Percentiles rank a stretch among this genome's conserved stretches.
These are phyloP conservation scores for Fusarium sp. DNA, from an alignment of 2,329 filamentous ascomycete species.

Conservation along the genomic window DNA sequence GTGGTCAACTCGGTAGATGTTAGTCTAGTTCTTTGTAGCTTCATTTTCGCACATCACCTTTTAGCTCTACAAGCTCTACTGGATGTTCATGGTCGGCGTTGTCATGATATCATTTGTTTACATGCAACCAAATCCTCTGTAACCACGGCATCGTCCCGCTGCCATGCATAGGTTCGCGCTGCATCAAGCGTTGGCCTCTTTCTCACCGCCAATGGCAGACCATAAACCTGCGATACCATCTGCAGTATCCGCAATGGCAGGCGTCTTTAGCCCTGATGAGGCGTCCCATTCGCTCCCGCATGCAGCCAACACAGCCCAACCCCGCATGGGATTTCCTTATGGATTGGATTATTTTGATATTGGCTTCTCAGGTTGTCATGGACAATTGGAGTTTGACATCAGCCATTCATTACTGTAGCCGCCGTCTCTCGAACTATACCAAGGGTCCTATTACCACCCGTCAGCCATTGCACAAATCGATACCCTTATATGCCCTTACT, in stretches of 20 bases:
- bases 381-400: constrained; percentile 7
- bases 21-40: background rate
- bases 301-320: constrained; percentile 4
- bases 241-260: constrained; percentile 22
- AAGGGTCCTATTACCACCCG: background rate
- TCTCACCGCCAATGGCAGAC: constrained; percentile 39
- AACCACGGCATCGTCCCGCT: constrained; percentile 43
- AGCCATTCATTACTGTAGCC: constrained; percentile 15
- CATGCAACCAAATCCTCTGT: constrained; percentile 42
- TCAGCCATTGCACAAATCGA: background rate
- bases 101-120: constrained; percentile 46
- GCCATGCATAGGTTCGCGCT: constrained; percentile 26
- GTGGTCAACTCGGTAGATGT: background rate
- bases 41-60: background rate
- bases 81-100: constrained; percentile 6
- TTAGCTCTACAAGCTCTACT: background rate
- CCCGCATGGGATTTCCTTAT: constrained; percentile 1
- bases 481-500: too few species aligned
- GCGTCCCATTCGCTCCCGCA: constrained; percentile 22
- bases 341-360: background rate
- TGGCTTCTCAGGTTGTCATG: constrained; percentile 14
- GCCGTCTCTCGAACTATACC: background rate
- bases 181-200: constrained; percentile 32
- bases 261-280: background rate
- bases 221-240: constrained; percentile 16